Evolutionary conservation across 352 stramenopile species (phyloP), one percentile per base, ranked within the genome.

Genomic region (Pythium phragmitis): DNA sequence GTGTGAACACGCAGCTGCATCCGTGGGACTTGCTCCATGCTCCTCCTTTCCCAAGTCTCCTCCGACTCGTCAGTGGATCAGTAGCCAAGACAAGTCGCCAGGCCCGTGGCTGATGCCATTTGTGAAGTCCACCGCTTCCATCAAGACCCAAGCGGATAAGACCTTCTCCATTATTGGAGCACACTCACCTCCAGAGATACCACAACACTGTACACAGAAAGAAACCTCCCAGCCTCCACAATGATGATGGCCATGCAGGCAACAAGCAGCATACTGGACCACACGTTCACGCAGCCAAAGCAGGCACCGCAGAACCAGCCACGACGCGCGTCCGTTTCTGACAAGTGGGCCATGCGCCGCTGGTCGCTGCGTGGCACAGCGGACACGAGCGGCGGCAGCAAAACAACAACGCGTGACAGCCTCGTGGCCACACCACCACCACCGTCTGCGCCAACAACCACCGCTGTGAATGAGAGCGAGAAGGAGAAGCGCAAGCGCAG

Each of bases 401-500:
- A 39, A 6, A 39, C 34, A 13, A 39, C 34, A 33, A 43, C 37
- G 14, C 23, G 17, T 34, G 4, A 28, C 14, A 50, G 30, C 34
- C 34, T 23, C 26, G 36, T 45, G n/a, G 12, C 48, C 12, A 6
- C 37, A 3, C 23, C 48, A 17, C 7, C 19, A 12, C 47, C 57
- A 14, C 34, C 63, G 7, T n/a, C 64, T 8, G 23, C 42, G 12
- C 21, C 63, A n/a, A 39, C 47, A 26, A 21, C 39, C 14, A 14
- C 28, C 7, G 7, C 3, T n/a, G n/a, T 47, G 26, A 30, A 5
- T 5, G 56, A 69, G 39, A 59, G 30, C 45, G 64, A 64, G 2
- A 65, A 55, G 16, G 46, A 67, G 21, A 72, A 67, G 59, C 65
- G 65, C 39, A 60, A 61, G 46, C 65, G 65, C 36, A 62, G 65